Evolutionary conservation across 352 stramenopile species (phyloP).

Genomic region (Phytophthora pluvialis): DNA sequence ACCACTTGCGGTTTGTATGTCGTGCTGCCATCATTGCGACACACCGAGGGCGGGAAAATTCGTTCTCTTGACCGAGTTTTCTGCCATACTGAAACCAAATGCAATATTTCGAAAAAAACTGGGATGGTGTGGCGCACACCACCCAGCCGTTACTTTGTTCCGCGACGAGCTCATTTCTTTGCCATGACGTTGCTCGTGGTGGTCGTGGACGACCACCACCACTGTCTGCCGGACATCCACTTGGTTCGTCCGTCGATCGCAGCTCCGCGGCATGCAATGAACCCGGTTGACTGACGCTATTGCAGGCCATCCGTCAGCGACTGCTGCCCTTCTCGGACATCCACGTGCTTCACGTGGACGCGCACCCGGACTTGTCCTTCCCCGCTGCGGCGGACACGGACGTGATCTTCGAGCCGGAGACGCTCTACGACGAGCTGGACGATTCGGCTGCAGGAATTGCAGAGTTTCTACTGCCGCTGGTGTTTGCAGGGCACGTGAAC

Average conservation of each 20-base stretch:
- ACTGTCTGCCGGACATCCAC: slow-evolving; percentile 78
- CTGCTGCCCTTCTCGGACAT: slow-evolving; percentile 67
- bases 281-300: neutral
- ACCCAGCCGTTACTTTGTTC: neutral
- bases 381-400: slow-evolving; percentile 40
- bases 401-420: slow-evolving; percentile 68
- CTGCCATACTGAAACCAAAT: slow-evolving; percentile 24
- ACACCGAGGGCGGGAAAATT: slow-evolving; percentile 24
- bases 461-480: slow-evolving; percentile 84
- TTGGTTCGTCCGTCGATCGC: slow-evolving; percentile 36
- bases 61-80: slow-evolving; percentile 8
- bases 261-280: neutral
- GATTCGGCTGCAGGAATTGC: slow-evolving; percentile 75
- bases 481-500: slow-evolving; percentile 80
- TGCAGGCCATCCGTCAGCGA: slow-evolving; percentile 74
- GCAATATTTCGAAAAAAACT: slow-evolving; percentile 20
- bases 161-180: neutral
- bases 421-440: slow-evolving; percentile 80
- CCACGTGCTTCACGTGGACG: slow-evolving; percentile 85
- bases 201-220: slow-evolving; percentile 82
- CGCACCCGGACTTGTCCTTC: slow-evolving; percentile 89
- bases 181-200: slow-evolving; percentile 47
- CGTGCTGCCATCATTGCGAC: neutral
- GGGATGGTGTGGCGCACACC: slow-evolving; percentile 9
- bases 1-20: slow-evolving; percentile 15